A percentile compares a stretch with the other conserved stretches of the same genome.
These are phyloP conservation scores for Citrus maxima DNA, from an alignment of 345 rosid genomes.

Conservation along the genomic window DNA sequence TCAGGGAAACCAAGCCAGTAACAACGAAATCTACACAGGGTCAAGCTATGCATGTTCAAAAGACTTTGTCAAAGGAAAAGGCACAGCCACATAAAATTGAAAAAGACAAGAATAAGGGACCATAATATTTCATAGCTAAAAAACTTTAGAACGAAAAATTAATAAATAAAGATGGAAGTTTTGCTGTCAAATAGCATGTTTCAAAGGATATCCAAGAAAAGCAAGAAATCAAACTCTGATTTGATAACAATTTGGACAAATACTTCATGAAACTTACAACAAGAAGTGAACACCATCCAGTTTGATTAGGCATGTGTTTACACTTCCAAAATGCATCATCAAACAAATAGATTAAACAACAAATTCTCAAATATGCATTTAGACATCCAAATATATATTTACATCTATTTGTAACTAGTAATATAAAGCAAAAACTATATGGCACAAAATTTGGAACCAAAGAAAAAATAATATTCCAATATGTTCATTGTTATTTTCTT, in stretches of 20 bases:
- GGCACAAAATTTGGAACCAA: background rate
- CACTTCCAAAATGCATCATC: background rate
- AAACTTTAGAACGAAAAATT: background rate
- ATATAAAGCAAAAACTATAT: background rate
- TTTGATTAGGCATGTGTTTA: background rate
- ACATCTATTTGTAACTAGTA: background rate
- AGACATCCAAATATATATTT: background rate
- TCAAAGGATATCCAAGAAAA: background rate
- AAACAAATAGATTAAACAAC: background rate
- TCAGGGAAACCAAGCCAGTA: slow-evolving; percentile 1
- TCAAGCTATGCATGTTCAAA: too few relatives aligned
- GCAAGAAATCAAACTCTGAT: background rate
- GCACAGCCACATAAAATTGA: background rate
- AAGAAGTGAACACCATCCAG: background rate
- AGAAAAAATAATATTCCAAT: background rate
- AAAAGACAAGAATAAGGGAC: background rate
- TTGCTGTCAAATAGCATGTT: background rate
- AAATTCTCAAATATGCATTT: background rate
- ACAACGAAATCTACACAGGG: background rate
- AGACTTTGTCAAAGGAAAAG: background rate
- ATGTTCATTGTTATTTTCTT: background rate
- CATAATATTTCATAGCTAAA: background rate
- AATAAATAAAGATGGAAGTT: background rate
- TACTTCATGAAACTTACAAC: background rate
- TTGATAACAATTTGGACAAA: background rate